Conservation (phyloP, 805 yeast genomes). For the Lipomyces spencermartinsiae region DNA sequence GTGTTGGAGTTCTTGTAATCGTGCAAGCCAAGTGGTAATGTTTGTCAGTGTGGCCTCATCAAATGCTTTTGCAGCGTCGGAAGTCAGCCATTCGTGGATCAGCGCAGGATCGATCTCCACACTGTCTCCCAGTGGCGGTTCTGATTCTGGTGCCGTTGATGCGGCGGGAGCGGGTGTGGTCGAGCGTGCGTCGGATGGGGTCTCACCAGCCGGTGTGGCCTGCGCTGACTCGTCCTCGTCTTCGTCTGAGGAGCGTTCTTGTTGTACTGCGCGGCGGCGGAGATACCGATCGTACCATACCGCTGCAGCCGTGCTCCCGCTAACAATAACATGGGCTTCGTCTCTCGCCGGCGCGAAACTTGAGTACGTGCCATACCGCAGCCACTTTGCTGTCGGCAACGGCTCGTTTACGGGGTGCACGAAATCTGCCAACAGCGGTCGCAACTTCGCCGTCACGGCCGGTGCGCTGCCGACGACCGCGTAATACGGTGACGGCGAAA, state of each 20-base stretch:
- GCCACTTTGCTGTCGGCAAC: constrained; percentile 70
- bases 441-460: constrained; percentile 22
- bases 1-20: constrained; percentile 59
- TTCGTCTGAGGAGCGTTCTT: constrained; percentile 5
- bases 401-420: constrained; percentile 50
- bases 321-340: constrained; percentile 61
- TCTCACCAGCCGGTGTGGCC: constrained; percentile 7
- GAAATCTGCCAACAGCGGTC: constrained; percentile 33
- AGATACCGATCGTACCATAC: constrained; percentile 53
- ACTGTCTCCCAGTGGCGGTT: constrained; percentile 28
- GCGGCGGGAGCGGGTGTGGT: constrained; percentile 12
- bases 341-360: constrained; percentile 73
- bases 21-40: constrained; percentile 54
- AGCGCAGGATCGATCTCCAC: constrained; percentile 32
- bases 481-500: constrained; percentile 30
- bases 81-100: constrained; percentile 21
- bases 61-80: constrained; percentile 31
- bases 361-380: constrained; percentile 56
- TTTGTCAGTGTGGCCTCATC: constrained; percentile 48
- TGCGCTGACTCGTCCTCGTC: constrained; percentile 10
- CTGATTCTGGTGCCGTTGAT: constrained; percentile 31
- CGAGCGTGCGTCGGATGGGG: constrained; percentile 8
- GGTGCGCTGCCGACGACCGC: constrained; percentile 25
- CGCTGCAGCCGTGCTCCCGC: constrained; percentile 46
- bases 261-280: constrained; percentile 13